Conservation (phyloP, 306 rosid species). For the Vigna unguiculata region DNA sequence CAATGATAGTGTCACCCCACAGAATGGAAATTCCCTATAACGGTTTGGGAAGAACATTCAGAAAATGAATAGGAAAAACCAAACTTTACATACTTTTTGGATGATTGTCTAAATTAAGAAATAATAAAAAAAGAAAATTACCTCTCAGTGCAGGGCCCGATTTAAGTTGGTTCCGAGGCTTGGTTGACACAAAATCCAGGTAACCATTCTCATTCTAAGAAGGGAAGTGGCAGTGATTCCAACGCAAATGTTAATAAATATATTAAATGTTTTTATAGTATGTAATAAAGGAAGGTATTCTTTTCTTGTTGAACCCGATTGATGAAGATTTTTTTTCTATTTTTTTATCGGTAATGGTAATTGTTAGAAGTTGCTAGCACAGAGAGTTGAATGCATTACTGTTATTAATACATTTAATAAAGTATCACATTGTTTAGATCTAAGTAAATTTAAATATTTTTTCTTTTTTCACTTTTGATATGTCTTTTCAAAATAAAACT, state of each 20-base stretch:
- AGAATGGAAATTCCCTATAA: neutral
- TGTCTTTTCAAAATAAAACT: too few species aligned
- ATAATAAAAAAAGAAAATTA: neutral
- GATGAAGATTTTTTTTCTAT: too few species aligned
- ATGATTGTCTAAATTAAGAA: slow-evolving; percentile 9
- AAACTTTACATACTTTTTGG: neutral
- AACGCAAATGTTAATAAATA: neutral
- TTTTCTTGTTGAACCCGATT: slow-evolving; percentile 35
- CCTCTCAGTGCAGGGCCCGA: neutral
- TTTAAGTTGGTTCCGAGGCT: neutral
- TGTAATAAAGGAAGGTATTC: slow-evolving; percentile 23
- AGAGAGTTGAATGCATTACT: too few species aligned
- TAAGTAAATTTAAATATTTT: too few species aligned
- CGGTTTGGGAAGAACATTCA: slow-evolving; percentile 3
- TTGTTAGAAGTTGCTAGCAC: too few species aligned
- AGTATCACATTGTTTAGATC: too few species aligned
- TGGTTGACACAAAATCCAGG: neutral
- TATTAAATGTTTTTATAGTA: slow-evolving; percentile 28
- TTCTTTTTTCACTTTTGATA: too few species aligned
- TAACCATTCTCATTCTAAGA: neutral
- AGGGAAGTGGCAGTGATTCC: neutral
- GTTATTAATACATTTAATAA: too few species aligned
- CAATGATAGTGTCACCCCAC: neutral
- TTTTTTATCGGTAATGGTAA: too few species aligned
- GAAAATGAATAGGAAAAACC: neutral